Evolutionary conservation across 2,329 filamentous ascomycete species (phyloP).

Genomic region (Neonectria neomacrospora): DNA sequence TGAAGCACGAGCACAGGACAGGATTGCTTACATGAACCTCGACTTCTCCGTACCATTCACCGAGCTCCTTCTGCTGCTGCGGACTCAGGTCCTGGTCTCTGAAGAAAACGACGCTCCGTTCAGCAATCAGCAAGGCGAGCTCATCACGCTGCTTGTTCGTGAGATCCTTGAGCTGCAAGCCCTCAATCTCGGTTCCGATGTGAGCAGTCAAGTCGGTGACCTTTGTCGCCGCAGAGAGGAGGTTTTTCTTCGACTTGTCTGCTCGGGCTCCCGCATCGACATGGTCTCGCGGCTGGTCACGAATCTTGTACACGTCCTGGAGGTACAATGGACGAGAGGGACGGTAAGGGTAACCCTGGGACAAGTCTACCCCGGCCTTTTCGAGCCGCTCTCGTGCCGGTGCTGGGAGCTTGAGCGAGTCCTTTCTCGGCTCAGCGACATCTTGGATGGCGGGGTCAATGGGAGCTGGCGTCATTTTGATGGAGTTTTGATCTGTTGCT

Average conservation of each 20-base stretch:
- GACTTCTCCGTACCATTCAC: constrained; percentile 71
- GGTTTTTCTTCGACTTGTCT: constrained; percentile 70
- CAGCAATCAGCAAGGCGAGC: constrained; percentile 70
- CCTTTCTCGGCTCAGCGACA: constrained; percentile 70
- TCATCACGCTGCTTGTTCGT: constrained; percentile 70
- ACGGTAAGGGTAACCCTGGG: constrained; percentile 76
- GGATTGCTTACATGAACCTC: constrained; percentile 71
- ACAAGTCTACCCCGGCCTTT: constrained; percentile 76
- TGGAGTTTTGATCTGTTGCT: not conserved
- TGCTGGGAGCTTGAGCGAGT: constrained; percentile 70
- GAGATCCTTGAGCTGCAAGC: constrained; percentile 71
- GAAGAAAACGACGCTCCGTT: constrained; percentile 74
- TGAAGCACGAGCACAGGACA: not conserved
- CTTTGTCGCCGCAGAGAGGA: constrained; percentile 70
- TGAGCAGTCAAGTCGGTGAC: constrained; percentile 70
- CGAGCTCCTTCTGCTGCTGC: constrained; percentile 71
- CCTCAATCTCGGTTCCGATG: constrained; percentile 73
- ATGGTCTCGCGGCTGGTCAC: constrained; percentile 64
- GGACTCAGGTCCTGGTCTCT: constrained; percentile 71
- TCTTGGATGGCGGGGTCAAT: constrained; percentile 73
- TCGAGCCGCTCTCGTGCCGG: constrained; percentile 67
- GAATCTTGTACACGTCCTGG: constrained; percentile 75
- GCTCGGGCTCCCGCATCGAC: constrained; percentile 72
- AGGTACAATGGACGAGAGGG: constrained; percentile 74
- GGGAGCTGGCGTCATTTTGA: constrained; percentile 63